Evolutionary conservation across 1,284 basidiomycete genomes (phyloP).

Genomic region (Ustilago bromivora): DNA sequence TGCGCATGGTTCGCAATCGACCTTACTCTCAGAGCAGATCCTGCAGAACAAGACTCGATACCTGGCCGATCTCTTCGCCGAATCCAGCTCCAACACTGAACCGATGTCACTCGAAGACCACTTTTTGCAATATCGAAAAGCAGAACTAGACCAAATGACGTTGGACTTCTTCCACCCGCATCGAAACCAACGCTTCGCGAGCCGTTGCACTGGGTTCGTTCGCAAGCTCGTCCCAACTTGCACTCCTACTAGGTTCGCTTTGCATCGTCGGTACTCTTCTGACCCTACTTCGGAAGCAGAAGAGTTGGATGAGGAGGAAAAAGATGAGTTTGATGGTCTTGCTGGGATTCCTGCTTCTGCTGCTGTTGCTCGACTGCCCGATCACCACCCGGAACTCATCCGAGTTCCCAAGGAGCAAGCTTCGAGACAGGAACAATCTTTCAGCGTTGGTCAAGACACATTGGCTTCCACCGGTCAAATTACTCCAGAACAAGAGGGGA

Average conservation of each 20-base stretch:
- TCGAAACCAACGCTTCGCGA: slow-evolving; percentile 70
- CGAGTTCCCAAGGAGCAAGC: slow-evolving; percentile 3
- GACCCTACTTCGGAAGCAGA: slow-evolving; percentile 2
- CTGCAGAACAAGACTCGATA: slow-evolving; percentile 66
- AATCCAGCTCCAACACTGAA: slow-evolving; percentile 23
- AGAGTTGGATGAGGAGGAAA: slow-evolving; percentile 69
- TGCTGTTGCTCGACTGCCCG: slow-evolving; percentile 41
- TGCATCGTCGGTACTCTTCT: slow-evolving; percentile 59
- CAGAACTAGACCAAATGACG: slow-evolving; percentile 72
- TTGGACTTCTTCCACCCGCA: slow-evolving; percentile 71
- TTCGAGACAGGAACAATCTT: background rate
- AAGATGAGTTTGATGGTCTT: slow-evolving; percentile 68
- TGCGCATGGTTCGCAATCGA: slow-evolving; percentile 12
- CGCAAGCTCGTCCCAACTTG: slow-evolving; percentile 70
- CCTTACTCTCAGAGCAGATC: slow-evolving; percentile 57
- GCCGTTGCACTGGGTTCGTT: slow-evolving; percentile 71
- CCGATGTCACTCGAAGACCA: slow-evolving; percentile 20
- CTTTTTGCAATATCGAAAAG: slow-evolving; percentile 69
- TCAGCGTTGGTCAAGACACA: slow-evolving; percentile 29
- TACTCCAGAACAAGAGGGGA: slow-evolving; percentile 5
- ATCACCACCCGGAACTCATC: slow-evolving; percentile 17
- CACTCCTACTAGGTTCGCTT: slow-evolving; percentile 70
- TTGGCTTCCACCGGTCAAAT: slow-evolving; percentile 11
- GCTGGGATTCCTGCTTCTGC: slow-evolving; percentile 51
- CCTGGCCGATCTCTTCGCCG: slow-evolving; percentile 59